Evolutionary conservation across 2,329 filamentous ascomycete genomes (phyloP), one percentile per base, ranked within the genome.

Genomic region (Microcera coccophila): DNA sequence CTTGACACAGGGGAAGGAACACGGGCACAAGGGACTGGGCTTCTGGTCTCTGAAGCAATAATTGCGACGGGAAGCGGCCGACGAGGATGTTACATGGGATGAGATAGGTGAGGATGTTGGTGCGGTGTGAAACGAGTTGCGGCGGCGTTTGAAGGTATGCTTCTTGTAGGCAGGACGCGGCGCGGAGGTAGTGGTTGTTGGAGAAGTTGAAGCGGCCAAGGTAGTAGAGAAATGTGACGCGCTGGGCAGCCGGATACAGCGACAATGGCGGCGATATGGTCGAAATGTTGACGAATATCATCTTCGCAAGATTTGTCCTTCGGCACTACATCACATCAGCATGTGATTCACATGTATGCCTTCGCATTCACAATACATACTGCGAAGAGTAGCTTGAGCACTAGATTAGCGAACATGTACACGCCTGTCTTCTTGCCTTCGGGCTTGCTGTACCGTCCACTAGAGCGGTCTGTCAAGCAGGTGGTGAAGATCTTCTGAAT

Each of bases 171-270:
- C 85, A 88, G 37, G 81, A 72, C 39, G 84, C 80, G 0, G 90
- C 89, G 19, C 86, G 82, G 48, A 79, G 81, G 64, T 89, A 95
- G 61, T 95, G 84, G 53, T 82, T 85, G 63, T 88, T 90, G 50
- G 87, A 82, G 62, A 95, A 89, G 59, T 90, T 82, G 67, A 91
- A 96, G 45, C 90, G 84, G 15, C 91, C 91, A 5, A 97, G 82
- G 62, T 95, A 95, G 69, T 95, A 96, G 12, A 97, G 82, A 57
- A 90, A 97, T 3, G 90, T 95, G 38, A 95, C 89, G 37, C 90
- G 81, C 62, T 97, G 87, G 5, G 85, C 79, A 17, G 87, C 88
- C 3, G 90, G 89, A 59, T 94, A 97, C 39, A 87, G 78, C 2
- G 79, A 75, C 11, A 97, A 70, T 0, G 89, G 87, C 1, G 90